Base-by-base conservation (phyloP, 257 asterid species). In the Nicotiana tomentosiformis region DNA sequence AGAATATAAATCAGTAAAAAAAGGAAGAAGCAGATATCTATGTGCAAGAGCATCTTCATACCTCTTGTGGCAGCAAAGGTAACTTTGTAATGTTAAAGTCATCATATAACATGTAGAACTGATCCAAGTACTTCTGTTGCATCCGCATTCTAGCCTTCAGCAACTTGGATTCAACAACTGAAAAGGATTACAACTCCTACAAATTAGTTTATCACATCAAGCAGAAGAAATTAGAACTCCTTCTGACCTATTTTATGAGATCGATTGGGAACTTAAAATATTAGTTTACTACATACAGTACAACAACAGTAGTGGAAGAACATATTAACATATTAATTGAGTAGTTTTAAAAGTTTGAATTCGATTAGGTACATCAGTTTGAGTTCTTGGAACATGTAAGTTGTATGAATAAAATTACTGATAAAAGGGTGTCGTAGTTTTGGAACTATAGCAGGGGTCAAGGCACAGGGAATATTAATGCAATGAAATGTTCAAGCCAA, bases 21-120 rank as follows among this genome's bases (percentile, higher is more conserved):
- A 37, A 43, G 20, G 78, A 43, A 43, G 58, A 70, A 20, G 78
- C 30, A 20, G 18, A 23, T 5, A 39, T 66, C 35, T 23, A 17
- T 4, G 18, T 5, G 2, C 18, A 55, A 61, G 33, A 64, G 64
- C 77, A 61, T 43, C 49, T 37, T 17, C 51, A 10, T 89, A 96
- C 99, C 98, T 96, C 99, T 90, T 94, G 91, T 77, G 99, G 98
- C 70, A 96, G 93, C 90, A 96, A 88, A 7, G 98, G 99, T 91
- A 94, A 83, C 91, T 96, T 96, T 10, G 98, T 94, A 81, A 96
- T 93, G 92, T 93, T 64, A 81, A 96, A 96, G 83, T 96, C 98
- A 3, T 96, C 98, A 18, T 96, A 96, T 77, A 96, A 77, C 94
- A 92, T 90, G 96, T 96, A 94, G 81, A 96, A 96, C 84, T 94